Evolutionary conservation across 2,329 filamentous ascomycete species (phyloP), one percentile per base, ranked within the genome.

Genomic region (Venturiaceae sp.): DNA sequence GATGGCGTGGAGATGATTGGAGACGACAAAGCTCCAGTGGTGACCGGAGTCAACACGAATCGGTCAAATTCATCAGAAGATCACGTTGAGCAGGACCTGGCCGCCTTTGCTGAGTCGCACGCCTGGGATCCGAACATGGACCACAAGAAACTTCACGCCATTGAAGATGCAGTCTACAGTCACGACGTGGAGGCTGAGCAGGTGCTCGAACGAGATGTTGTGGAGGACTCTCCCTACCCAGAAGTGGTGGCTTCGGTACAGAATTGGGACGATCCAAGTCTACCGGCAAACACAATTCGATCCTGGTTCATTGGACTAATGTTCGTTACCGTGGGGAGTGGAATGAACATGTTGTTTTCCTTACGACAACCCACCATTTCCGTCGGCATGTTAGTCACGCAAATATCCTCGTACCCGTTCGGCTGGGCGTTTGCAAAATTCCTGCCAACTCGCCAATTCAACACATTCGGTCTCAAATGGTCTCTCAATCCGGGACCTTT

Each of bases 401-500:
- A 86, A 68, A 79, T 86, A 59, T 77, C 86, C 41, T 81, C 83
- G 3, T 86, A 83, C 77, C 82, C 83, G 0, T 70, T 86, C 28
- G 84, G 84, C 7, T 78, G 81, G 57, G 77, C 73, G 7, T 87
- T 84, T 84, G 81, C 82, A 14, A 74, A 70, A 52, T 69, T 81
- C 33, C 72, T 85, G 68, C 82, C 83, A 0, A 68, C 69, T 11
- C 73, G 69, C 60, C 70, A 74, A 36, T 77, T 83, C 58, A 75
- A 65, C 21, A 78, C 77, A 0, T 79, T 84, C 62, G 83, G 83
- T 9, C 58, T 77, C 5, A 72, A 65, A 19, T 84, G 80, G 77
- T 77, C 75, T 28, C 70, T 87, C 19, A 87, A 87, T 59, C 83
- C 84, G 0, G 83, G 83, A 0, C 84, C 84, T 1, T 88, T 88